These are phyloP conservation scores for Apiospora marii DNA, from an alignment of 2,329 filamentous ascomycete species.

Conservation along the genomic window DNA sequence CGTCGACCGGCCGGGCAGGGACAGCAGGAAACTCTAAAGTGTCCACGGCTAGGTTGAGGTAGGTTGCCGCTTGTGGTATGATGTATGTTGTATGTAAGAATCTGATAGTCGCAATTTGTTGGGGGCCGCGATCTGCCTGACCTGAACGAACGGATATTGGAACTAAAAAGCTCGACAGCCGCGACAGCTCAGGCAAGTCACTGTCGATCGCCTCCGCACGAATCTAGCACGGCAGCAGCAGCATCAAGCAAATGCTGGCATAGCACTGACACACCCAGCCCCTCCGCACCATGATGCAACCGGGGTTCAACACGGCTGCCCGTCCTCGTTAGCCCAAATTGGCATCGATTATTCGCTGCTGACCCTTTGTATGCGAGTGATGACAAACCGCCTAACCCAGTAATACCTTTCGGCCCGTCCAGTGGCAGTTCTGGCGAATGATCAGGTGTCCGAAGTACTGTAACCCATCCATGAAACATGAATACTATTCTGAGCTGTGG, in stretches of 20 bases:
- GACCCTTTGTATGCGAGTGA: constrained; percentile 16
- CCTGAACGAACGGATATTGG: constrained; percentile 19
- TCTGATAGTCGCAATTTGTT: constrained; percentile 14
- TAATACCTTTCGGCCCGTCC: constrained; percentile 20
- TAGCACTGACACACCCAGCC: constrained; percentile 16
- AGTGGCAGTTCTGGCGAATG: constrained; percentile 12
- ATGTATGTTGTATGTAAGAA: constrained; percentile 18
- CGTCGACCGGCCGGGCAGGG: background rate
- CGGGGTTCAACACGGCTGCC: constrained; percentile 2
- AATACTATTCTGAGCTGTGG: constrained; percentile 20
- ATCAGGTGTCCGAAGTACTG: constrained; percentile 12
- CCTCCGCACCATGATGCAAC: constrained; percentile 13
- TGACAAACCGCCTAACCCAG: constrained; percentile 15
- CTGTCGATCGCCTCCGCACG: constrained; percentile 14
- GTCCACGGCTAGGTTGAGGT: constrained; percentile 1
- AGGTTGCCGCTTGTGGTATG: constrained; percentile 5
- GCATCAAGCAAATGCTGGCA: constrained; percentile 1
- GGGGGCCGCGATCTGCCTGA: constrained; percentile 19
- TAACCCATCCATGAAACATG: constrained; percentile 17
- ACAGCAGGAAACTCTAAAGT: constrained; percentile 12
- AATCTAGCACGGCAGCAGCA: background rate
- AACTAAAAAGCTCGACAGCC: constrained; percentile 21
- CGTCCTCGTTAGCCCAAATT: constrained; percentile 11
- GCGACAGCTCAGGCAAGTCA: constrained; percentile 20
- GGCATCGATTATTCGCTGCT: constrained; percentile 1